These are phyloP conservation scores for Haberlea rhodopensis DNA, from an alignment of 257 asterid species.

Conservation along the genomic window DNA sequence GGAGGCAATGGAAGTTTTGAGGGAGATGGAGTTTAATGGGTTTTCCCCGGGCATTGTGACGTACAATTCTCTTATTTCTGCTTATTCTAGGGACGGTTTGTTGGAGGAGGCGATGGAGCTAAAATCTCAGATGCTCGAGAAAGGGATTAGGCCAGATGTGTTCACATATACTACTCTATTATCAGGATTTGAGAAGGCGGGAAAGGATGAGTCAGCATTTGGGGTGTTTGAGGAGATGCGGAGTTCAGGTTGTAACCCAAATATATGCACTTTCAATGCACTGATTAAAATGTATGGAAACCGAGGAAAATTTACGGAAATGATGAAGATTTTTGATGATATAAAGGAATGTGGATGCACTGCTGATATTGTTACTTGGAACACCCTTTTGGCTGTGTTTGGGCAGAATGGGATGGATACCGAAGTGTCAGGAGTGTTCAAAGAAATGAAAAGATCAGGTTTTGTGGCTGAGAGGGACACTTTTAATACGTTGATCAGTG, in stretches of 20 bases:
- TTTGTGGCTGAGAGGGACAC: slow-evolving; percentile 92
- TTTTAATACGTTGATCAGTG: slow-evolving; percentile 82
- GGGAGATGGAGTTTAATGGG: slow-evolving; percentile 73
- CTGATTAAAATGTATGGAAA: slow-evolving; percentile 87
- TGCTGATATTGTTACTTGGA: slow-evolving; percentile 93
- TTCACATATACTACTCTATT: slow-evolving; percentile 82
- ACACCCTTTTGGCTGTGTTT: slow-evolving; percentile 88
- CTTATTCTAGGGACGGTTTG: slow-evolving; percentile 72
- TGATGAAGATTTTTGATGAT: slow-evolving; percentile 87
- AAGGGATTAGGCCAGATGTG: slow-evolving; percentile 88
- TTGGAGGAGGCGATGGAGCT: slow-evolving; percentile 80
- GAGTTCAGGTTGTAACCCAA: slow-evolving; percentile 63
- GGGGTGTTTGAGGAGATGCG: slow-evolving; percentile 75
- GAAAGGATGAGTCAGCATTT: slow-evolving; percentile 83
- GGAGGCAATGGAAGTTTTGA: slow-evolving; percentile 83
- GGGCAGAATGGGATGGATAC: slow-evolving; percentile 91
- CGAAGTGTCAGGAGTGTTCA: slow-evolving; percentile 86
- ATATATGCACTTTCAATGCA: slow-evolving; percentile 89
- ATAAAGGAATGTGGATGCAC: slow-evolving; percentile 67
- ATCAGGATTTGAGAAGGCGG: slow-evolving; percentile 94
- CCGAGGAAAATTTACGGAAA: slow-evolving; percentile 72
- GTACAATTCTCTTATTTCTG: slow-evolving; percentile 76
- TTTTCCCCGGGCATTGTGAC: slow-evolving; percentile 70
- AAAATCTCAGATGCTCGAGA: slow-evolving; percentile 56
- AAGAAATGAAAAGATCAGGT: slow-evolving; percentile 88